Base-by-base conservation (phyloP, 225 moss, liverwort and hornwort genomes). In the Physcomitrium patens region DNA sequence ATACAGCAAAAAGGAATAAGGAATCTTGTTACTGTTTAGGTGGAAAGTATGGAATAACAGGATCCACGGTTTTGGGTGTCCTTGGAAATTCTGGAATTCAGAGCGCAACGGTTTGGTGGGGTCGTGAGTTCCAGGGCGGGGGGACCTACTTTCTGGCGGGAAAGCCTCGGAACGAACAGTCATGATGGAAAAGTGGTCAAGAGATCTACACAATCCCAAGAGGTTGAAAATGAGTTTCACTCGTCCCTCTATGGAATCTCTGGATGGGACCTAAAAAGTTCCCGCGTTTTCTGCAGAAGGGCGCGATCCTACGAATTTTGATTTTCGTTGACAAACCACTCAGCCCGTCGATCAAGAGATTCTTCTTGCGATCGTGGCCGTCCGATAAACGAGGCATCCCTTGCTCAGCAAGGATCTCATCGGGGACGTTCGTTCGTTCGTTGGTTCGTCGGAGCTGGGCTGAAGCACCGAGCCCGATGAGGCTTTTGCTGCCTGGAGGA, bases 211-310 rank as follows among this genome's bases (percentile, higher is more conserved):
- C n/a, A n/a, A n/a, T n/a, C n/a, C n/a, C 59, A 26, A 15, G 20
- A 0, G 22, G 19, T 2, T 2, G 7, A 20, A 42, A 54, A 65
- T 44, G 9, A 1, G 14, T 37, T 28, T 31, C 28, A 60, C 18
- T 28, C 28, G 0, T 14, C 17, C 31, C 1, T 7, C n/a, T 0
- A 37, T 37, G 31, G 31, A 4, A 37, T 37, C 2, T 2, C 31
- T 4, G 7, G 7, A 63, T 17, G 24, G n/a, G 17, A 54, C 3
- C n/a, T 17, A 8, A n/a, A 16, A 20, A 46, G 37, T 68, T 81
- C 81, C 81, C 81, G 77, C 81, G 76, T 72, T 67, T 23, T n/a
- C 3, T 66, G 53, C 24, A 61, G 47, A 72, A 41, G 0, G 71
- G 72, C 62, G 55, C 55, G 62, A 72, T 66, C 62, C 72, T 22